A percentile compares a stretch with the other conserved stretches of the same genome.
These are phyloP conservation scores for Cyphellophora attinorum DNA, from an alignment of 2,329 filamentous ascomycete species.

Conservation along the genomic window DNA sequence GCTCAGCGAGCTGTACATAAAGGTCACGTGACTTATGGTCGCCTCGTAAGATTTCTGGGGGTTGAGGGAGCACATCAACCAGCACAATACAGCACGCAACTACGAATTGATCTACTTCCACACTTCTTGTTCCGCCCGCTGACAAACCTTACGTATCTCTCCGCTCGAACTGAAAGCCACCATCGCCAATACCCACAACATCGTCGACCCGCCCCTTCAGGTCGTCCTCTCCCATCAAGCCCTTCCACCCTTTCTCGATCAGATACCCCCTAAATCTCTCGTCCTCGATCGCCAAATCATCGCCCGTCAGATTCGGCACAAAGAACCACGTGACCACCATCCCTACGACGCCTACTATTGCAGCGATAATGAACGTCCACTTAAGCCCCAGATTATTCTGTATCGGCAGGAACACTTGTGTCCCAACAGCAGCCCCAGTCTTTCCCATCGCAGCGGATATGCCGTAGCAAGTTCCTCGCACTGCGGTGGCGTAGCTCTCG, in stretches of 20 bases:
- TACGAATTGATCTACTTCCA: no score
- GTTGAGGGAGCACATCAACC: no score
- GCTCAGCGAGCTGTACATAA: no score
- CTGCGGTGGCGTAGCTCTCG: slow-evolving; percentile 41
- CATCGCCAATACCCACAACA: neutral
- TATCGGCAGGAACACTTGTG: slow-evolving; percentile 25
- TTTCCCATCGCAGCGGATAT: slow-evolving; percentile 39
- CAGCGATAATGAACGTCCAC: slow-evolving; percentile 42
- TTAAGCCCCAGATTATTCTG: neutral
- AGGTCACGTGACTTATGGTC: no score
- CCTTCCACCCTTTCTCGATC: slow-evolving; percentile 36
- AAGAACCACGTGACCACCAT: slow-evolving; percentile 40
- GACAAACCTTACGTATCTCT: no score
- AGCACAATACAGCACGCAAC: no score
- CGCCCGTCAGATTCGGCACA: slow-evolving; percentile 35
- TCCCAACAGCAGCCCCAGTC: slow-evolving; percentile 42
- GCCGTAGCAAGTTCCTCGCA: slow-evolving; percentile 41
- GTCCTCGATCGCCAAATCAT: slow-evolving; percentile 35
- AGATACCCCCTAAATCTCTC: slow-evolving; percentile 36
- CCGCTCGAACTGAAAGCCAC: neutral
- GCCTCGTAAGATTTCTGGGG: no score
- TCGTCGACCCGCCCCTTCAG: no score
- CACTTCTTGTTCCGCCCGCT: no score
- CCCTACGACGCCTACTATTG: slow-evolving; percentile 39
- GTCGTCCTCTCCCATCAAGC: slow-evolving; percentile 35